A percentile compares a stretch with the other conserved stretches of the same genome.
Evolutionary conservation across 2,329 filamentous ascomycete genomes (phyloP).

Genomic region (Neofusicoccum umdonicola): DNA sequence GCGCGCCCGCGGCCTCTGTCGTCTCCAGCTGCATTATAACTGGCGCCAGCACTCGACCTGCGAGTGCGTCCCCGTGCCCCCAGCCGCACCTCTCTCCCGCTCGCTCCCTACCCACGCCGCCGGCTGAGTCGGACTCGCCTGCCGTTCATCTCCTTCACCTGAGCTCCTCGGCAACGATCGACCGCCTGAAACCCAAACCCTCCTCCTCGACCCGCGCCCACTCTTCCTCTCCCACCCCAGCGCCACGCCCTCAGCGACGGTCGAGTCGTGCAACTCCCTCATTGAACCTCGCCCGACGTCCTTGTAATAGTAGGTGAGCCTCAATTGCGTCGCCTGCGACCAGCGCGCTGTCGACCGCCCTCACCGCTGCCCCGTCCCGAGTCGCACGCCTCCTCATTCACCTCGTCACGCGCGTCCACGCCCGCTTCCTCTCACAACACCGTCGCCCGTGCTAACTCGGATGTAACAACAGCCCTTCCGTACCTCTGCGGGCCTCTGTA

Average conservation of each 20-base stretch:
- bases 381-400: constrained; percentile 9
- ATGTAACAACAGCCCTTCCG: constrained; percentile 10
- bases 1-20: constrained; percentile 8
- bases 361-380: constrained; percentile 11
- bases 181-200: constrained; percentile 6
- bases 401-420: constrained; percentile 8
- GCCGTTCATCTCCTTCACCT: constrained; percentile 17
- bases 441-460: constrained; percentile 8
- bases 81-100: constrained; percentile 8
- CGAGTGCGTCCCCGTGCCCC: constrained; percentile 9
- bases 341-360: not conserved
- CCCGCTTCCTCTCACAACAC: constrained; percentile 12
- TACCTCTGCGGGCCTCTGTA: constrained; percentile 16
- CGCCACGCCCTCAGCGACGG: constrained; percentile 1
- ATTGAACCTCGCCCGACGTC: constrained; percentile 4
- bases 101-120: constrained; percentile 8
- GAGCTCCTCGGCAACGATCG: constrained; percentile 17
- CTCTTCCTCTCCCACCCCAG: constrained; percentile 2
- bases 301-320: constrained; percentile 28
- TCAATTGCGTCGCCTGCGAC: constrained; percentile 11
- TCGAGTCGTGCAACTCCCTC: constrained; percentile 16
- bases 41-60: constrained; percentile 11
- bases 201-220: constrained; percentile 12
- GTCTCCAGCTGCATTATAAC: constrained; percentile 10
- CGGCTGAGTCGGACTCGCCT: constrained; percentile 17